A percentile compares a stretch with the other conserved stretches of the same genome.
These are phyloP conservation scores for Zymoseptoria brevis DNA, from an alignment of 2,329 filamentous ascomycete genomes.

Conservation along the genomic window DNA sequence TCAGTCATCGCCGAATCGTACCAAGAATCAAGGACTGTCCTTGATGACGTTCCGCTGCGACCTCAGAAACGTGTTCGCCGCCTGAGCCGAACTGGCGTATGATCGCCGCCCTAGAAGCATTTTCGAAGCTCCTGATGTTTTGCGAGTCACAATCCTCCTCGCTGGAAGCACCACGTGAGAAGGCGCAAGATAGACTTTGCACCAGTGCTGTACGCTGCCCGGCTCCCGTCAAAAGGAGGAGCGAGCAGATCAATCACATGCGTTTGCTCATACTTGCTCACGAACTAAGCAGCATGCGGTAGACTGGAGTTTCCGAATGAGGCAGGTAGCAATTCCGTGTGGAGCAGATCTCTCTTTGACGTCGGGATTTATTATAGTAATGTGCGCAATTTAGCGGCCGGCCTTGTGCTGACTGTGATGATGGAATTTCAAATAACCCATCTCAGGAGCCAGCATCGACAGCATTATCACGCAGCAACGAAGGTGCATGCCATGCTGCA, in stretches of 20 bases:
- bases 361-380: background rate
- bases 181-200: conserved; percentile 2
- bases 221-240: background rate
- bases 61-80: conserved; percentile 9
- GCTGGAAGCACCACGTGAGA: conserved; percentile 8
- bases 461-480: background rate
- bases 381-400: background rate
- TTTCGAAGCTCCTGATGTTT: conserved; percentile 8
- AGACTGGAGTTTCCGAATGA: background rate
- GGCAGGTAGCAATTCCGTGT: background rate
- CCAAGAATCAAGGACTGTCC: background rate
- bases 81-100: conserved; percentile 9
- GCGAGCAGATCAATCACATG: background rate
- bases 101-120: conserved; percentile 16
- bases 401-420: background rate
- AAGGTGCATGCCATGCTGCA: background rate
- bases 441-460: background rate
- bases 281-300: background rate
- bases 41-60: background rate
- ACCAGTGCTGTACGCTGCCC: background rate
- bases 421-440: background rate
- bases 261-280: conserved; percentile 1
- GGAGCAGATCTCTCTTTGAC: background rate
- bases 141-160: conserved; percentile 6
- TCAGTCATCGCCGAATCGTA: background rate